These are phyloP conservation scores for Alisma plantagoaquatica DNA, from an alignment of 106 monocot genomes.

Conservation along the genomic window DNA sequence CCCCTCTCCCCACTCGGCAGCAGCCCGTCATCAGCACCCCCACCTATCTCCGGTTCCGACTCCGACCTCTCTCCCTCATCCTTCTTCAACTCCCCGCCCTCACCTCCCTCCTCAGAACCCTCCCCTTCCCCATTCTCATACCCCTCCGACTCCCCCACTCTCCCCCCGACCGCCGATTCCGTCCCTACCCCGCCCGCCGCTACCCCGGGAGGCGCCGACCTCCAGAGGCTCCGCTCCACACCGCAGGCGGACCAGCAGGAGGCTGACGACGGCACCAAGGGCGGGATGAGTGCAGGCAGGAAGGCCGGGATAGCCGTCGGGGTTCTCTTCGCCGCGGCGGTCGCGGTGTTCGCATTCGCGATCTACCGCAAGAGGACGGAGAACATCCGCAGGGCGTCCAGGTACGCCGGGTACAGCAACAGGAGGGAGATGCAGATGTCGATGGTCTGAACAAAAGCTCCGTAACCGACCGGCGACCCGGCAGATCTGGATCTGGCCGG, in stretches of 20 bases:
- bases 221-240: conserved; percentile 6
- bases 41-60: conserved; percentile 1
- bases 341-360: conserved; percentile 24
- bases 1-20: not conserved
- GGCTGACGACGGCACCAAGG: not conserved
- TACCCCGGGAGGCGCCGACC: not conserved
- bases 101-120: conserved; percentile 2
- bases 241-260: not conserved
- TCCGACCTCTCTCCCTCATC: conserved; percentile 6
- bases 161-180: too few relatives aligned
- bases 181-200: conserved; percentile 2
- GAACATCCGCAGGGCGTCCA: conserved; percentile 47
- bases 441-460: too few relatives aligned
- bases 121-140: not conserved
- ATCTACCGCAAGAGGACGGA: conserved; percentile 63
- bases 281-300: conserved; percentile 33
- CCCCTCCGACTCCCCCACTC: not conserved
- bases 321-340: conserved; percentile 26
- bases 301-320: conserved; percentile 50
- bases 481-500: too few relatives aligned
- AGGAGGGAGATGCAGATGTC: conserved; percentile 14
- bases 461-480: too few relatives aligned
- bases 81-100: conserved; percentile 1
- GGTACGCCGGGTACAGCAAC: conserved; percentile 30
- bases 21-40: not conserved